phyloP scores from a whole-genome alignment of 2,329 filamentous ascomycete genomes.

The Penicillium sp. region DNA sequence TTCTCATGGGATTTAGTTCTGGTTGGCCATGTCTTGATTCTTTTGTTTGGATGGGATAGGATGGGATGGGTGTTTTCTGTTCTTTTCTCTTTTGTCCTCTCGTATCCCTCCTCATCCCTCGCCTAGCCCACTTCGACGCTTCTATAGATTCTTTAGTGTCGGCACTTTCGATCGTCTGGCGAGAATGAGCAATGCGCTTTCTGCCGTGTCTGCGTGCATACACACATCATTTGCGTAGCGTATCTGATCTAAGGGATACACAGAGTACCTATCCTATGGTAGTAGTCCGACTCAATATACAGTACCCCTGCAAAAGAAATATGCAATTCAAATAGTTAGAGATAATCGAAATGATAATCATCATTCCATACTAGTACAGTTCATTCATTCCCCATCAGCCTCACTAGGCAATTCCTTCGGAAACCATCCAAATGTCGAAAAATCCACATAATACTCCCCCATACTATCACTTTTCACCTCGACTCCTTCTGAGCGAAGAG shows the following conservation, averaged over 20 bases:
- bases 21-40: not conserved
- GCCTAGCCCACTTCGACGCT: not conserved
- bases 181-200: not conserved
- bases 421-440: conserved; percentile 53
- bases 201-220: not conserved
- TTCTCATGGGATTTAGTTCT: not conserved
- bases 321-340: too few species aligned
- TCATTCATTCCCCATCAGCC: conserved; percentile 17
- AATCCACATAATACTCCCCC: conserved; percentile 50
- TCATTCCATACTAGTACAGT: too few species aligned
- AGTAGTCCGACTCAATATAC: not conserved
- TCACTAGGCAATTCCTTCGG: conserved; percentile 56
- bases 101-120: not conserved
- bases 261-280: not conserved
- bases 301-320: too few species aligned
- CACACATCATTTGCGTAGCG: too few species aligned
- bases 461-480: conserved; percentile 46
- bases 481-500: conserved; percentile 47
- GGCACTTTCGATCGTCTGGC: not conserved
- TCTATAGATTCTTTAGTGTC: not conserved
- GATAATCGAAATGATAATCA: too few species aligned
- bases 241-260: too few species aligned
- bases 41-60: not conserved
- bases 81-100: not conserved
- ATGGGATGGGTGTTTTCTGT: not conserved